These are phyloP conservation scores for Pseudogymnoascus sp. DNA, from an alignment of 2,329 filamentous ascomycete species.

Conservation along the genomic window DNA sequence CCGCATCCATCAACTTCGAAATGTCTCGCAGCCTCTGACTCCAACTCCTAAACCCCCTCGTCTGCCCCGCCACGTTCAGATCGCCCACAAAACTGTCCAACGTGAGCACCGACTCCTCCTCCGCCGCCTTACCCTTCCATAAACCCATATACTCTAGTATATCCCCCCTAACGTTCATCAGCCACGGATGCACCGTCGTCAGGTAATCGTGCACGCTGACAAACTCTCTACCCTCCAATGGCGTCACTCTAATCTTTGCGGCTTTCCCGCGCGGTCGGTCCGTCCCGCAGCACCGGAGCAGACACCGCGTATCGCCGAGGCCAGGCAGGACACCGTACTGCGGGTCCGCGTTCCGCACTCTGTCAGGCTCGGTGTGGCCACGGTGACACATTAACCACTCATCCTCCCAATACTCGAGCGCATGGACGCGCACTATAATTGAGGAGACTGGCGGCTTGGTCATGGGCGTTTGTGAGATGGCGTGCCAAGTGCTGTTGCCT, in stretches of 20 bases:
- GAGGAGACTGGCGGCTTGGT: background rate
- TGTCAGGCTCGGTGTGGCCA: background rate
- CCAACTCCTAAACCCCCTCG: no score
- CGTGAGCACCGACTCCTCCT: no score
- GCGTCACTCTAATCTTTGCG: background rate
- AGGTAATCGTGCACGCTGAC: conserved; percentile 22
- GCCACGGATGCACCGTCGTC: conserved; percentile 19
- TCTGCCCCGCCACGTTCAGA: no score
- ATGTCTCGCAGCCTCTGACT: no score
- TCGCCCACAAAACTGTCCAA: no score
- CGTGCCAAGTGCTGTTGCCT: background rate
- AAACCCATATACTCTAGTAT: background rate
- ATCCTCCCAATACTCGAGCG: background rate
- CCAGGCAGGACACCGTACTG: background rate
- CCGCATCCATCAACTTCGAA: no score
- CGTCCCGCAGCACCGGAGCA: background rate
- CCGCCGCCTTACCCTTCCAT: no score
- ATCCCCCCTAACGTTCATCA: conserved; percentile 13
- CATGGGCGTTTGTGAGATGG: background rate
- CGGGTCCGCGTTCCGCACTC: background rate
- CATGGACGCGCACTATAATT: background rate
- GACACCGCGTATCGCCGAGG: background rate
- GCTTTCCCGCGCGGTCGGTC: background rate
- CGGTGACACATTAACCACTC: background rate
- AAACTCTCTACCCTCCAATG: conserved; percentile 10